These are phyloP conservation scores for Podosphaera fusca DNA, from an alignment of 2,329 filamentous ascomycete genomes.

Conservation along the genomic window DNA sequence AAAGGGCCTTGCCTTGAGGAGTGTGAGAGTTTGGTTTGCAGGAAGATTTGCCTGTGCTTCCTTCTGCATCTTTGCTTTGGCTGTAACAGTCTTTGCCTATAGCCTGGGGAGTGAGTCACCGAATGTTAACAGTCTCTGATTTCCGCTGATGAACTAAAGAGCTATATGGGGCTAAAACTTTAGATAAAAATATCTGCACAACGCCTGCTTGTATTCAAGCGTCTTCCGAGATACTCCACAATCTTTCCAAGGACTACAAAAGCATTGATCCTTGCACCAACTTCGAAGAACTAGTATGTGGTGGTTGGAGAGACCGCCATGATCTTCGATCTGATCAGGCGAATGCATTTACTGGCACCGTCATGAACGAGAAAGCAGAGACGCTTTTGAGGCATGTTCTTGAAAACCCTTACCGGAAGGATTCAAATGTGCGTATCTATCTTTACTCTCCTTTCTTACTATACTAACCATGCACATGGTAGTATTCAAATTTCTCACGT, in stretches of 20 bases:
- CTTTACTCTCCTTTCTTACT: background rate
- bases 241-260: conserved; percentile 35
- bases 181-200: conserved; percentile 20
- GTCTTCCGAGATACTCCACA: conserved; percentile 36
- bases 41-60: background rate
- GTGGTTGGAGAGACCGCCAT: conserved; percentile 39
- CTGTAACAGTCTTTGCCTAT: background rate
- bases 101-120: conserved; percentile 9
- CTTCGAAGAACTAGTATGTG: conserved; percentile 45
- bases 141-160: background rate
- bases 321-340: conserved; percentile 42
- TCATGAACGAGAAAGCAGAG: conserved; percentile 37
- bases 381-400: conserved; percentile 37
- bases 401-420: conserved; percentile 29
- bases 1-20: background rate
- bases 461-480: background rate
- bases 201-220: conserved; percentile 40
- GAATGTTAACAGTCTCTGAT: background rate
- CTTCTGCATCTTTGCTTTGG: background rate
- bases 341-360: conserved; percentile 32
- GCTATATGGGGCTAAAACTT: background rate
- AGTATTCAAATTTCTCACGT: conserved; percentile 28
- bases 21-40: background rate
- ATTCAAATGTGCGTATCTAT: conserved; percentile 15
- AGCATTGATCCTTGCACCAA: conserved; percentile 43